Evolutionary conservation across 1,284 basidiomycete genomes (phyloP), one percentile per base, ranked within the genome.

Genomic region (Puccinia coronata): DNA sequence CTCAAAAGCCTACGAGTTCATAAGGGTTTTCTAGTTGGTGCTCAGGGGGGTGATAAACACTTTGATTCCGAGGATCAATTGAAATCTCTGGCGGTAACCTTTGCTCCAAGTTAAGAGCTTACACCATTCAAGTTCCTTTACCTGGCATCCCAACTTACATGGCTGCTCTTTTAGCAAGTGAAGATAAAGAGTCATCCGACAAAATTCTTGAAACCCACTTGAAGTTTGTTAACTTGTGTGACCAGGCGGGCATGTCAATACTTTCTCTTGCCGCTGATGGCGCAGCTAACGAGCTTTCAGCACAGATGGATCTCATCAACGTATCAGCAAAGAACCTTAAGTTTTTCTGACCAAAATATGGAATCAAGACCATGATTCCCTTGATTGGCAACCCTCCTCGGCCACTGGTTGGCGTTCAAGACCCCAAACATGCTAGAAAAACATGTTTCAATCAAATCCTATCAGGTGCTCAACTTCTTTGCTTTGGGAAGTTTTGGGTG

Each of bases 381-480:
- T 39, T 70, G 41, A n/a, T 70, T 9, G 36, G 67, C 8, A 36
- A 16, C 31, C 67, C 67, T 34, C 67, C 36, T 36, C 11, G 11
- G 12, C 49, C 67, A 1, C 31, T 71, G 18, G 67, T 71, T 51
- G 25, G 25, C 6, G 36, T 71, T 18, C 67, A 71, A 51, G 67
- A 71, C 25, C 67, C 49, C 6, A 71, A 71, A 28, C 41, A 71
- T 43, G 67, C 67, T 23, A 25, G 41, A n/a, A 43, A 43, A 31
- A 43, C 18, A 14, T 20, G 25, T 51, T n/a, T 25, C 14, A 71
- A 41, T 43, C 31, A 71, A 47, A 20, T 71, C 9, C 67, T 43
- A 25, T 39, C 36, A n/a, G 67, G 11, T 4, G 36, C 49, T 28
- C 25, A n/a, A 39, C 39, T 31, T n/a, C 36, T 51, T 2, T 71